Conservation (phyloP, 2,329 filamentous ascomycete species). For the Microdochium paspali region DNA sequence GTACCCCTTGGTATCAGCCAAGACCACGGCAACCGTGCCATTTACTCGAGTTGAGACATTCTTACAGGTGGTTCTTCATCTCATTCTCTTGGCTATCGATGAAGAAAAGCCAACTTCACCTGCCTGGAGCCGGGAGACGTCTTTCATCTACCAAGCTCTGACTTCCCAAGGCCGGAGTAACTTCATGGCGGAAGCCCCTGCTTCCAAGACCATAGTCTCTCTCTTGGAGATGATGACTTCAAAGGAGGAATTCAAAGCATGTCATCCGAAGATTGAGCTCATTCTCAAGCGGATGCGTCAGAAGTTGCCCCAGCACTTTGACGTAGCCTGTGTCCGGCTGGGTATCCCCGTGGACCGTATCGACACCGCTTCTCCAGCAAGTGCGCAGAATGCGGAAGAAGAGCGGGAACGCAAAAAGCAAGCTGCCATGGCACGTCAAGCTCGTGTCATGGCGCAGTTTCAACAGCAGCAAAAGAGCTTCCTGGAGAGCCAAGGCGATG, state of each 20-base stretch:
- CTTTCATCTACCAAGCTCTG: conserved; percentile 66
- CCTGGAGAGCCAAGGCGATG: conserved; percentile 74
- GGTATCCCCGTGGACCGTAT: conserved; percentile 68
- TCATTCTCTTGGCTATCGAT: conserved; percentile 74
- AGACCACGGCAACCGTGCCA: conserved; percentile 65
- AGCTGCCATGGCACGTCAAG: conserved; percentile 80
- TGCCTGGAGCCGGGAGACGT: conserved; percentile 20
- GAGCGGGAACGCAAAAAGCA: conserved; percentile 81
- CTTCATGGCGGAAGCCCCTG: conserved; percentile 45
- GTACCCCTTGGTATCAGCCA: conserved; percentile 64
- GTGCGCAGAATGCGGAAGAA: conserved; percentile 52
- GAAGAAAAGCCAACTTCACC: conserved; percentile 55
- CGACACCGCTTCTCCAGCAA: conserved; percentile 73
- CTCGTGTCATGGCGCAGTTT: conserved; percentile 94
- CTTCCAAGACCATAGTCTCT: conserved; percentile 53
- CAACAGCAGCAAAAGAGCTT: conserved; percentile 97
- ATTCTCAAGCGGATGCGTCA: conserved; percentile 80
- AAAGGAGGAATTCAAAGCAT: conserved; percentile 70
- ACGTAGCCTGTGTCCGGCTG: conserved; percentile 52
- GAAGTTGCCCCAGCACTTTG: conserved; percentile 66
- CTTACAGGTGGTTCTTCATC: conserved; percentile 81
- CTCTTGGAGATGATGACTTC: conserved; percentile 51
- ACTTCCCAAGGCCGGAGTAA: conserved; percentile 53
- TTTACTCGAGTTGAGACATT: conserved; percentile 82
- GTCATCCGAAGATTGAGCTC: conserved; percentile 73